A percentile compares a stretch with the other conserved stretches of the same genome.
Evolutionary conservation across 139 green algal genomes (phyloP).

Genomic region (Haematococcus sp.): DNA sequence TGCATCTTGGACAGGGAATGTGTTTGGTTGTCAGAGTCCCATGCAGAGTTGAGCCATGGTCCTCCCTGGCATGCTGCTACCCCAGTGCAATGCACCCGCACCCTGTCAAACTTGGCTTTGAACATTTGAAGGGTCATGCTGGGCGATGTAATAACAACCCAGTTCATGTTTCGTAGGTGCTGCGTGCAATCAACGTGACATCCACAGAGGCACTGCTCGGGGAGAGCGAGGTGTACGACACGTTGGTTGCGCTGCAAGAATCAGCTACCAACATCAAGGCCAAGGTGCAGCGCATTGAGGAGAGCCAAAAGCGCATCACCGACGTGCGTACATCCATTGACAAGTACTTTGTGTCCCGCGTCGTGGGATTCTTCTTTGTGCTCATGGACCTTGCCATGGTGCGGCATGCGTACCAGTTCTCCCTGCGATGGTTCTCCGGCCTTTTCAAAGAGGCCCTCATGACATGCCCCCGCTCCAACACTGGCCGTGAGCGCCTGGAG

Average conservation of each 20-base stretch:
- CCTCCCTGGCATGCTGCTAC: too few species aligned
- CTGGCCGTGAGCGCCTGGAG: slow-evolving; percentile 23
- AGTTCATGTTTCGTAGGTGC: too few species aligned
- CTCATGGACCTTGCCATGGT: slow-evolving; percentile 32
- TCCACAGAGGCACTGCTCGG: slow-evolving; percentile 37
- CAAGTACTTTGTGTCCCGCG: slow-evolving; percentile 32
- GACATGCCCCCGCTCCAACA: slow-evolving; percentile 27
- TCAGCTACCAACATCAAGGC: slow-evolving; percentile 27
- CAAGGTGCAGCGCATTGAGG: slow-evolving; percentile 39
- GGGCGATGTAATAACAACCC: too few species aligned
- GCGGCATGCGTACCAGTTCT: slow-evolving; percentile 44
- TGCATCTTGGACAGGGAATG: too few species aligned
- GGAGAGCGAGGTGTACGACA: slow-evolving; percentile 31
- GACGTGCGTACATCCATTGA: slow-evolving; percentile 23
- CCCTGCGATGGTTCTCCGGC: slow-evolving; percentile 35
- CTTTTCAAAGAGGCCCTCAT: slow-evolving; percentile 38
- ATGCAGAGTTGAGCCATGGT: too few species aligned
- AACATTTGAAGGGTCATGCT: too few species aligned
- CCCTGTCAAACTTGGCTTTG: too few species aligned
- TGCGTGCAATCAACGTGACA: slow-evolving; percentile 34
- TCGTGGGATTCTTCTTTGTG: slow-evolving; percentile 38
- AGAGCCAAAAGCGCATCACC: slow-evolving; percentile 26
- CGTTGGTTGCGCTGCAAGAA: slow-evolving; percentile 23
- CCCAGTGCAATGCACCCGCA: too few species aligned
- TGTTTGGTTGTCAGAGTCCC: too few species aligned